A percentile compares a stretch with the other conserved stretches of the same genome.
These are phyloP conservation scores for Polychytrium aggregatum DNA, from an alignment of 192 early-diverging fungal genomes.

Conservation along the genomic window DNA sequence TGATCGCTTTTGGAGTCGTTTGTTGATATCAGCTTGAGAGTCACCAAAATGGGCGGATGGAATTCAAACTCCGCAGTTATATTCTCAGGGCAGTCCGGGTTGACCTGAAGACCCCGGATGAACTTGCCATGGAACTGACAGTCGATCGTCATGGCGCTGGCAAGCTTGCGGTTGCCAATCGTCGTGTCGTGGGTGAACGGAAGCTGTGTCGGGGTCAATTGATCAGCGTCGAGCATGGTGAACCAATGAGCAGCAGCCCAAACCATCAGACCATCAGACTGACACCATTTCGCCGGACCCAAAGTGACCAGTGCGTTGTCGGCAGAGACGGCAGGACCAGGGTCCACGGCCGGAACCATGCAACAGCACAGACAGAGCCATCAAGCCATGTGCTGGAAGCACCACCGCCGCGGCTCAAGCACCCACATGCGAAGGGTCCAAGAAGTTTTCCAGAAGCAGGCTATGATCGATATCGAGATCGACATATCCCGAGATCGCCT, in stretches of 20 bases:
- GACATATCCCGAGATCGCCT: slow-evolving; percentile 10
- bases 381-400: no score
- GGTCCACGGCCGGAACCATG: no score
- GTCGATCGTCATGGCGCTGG: slow-evolving; percentile 15
- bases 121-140: slow-evolving; percentile 8
- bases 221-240: no score
- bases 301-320: no score
- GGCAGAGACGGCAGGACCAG: no score
- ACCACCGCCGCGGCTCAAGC: no score
- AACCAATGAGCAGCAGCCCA: no score
- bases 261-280: no score
- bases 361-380: no score
- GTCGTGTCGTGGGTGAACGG: slow-evolving; percentile 29
- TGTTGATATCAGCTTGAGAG: slow-evolving; percentile 12
- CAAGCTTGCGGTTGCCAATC: slow-evolving; percentile 16
- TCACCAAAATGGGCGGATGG: slow-evolving; percentile 3
- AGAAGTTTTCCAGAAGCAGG: slow-evolving; percentile 27
- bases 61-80: slow-evolving; percentile 8
- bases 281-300: no score
- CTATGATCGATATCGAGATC: slow-evolving; percentile 28
- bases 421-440: slow-evolving; percentile 26
- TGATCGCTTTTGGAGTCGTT: no score
- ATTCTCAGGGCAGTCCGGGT: slow-evolving; percentile 9
- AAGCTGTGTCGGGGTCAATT: no score
- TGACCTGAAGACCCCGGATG: slow-evolving; percentile 7